Evolutionary conservation across 345 rosid species (phyloP).

Genomic region (Lepidium didymum): DNA sequence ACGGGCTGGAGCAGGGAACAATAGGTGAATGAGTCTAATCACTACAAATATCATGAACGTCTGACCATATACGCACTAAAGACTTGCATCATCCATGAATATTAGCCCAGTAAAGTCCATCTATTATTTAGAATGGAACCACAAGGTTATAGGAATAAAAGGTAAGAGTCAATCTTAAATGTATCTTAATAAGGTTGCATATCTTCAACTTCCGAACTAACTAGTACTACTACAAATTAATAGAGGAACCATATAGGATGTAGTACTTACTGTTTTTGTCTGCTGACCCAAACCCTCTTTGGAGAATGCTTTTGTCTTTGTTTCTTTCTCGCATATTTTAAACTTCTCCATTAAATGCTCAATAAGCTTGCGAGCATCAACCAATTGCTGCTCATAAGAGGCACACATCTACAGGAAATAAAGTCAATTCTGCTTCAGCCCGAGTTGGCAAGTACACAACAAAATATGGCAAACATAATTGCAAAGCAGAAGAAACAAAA

Average conservation of each 20-base stretch:
- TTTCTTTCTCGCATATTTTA: slow-evolving; percentile 97
- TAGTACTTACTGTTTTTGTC: slow-evolving; percentile 93
- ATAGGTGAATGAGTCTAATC: not conserved
- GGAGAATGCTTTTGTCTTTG: slow-evolving; percentile 98
- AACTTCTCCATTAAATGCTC: slow-evolving; percentile 99
- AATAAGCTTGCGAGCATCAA: slow-evolving; percentile 88
- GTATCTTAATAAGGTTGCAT: not conserved
- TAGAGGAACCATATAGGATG: not conserved
- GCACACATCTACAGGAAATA: slow-evolving; percentile 72
- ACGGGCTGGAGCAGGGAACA: not conserved
- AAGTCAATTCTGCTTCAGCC: slow-evolving; percentile 4
- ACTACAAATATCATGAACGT: not conserved
- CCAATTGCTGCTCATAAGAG: slow-evolving; percentile 86
- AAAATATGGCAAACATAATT: not conserved
- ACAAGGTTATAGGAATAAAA: too few species aligned
- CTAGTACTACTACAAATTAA: not conserved
- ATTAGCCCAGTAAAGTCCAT: not conserved
- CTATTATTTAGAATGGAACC: too few species aligned
- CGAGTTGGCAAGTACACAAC: not conserved
- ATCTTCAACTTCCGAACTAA: too few species aligned
- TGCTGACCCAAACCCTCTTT: slow-evolving; percentile 99
- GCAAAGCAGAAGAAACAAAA: not conserved
- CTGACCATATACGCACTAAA: not conserved
- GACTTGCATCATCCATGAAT: not conserved
- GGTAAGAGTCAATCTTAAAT: too few species aligned